These are phyloP conservation scores for Pyrenopolyporus hunteri DNA, from an alignment of 495 filamentous ascomycete species.

Conservation along the genomic window DNA sequence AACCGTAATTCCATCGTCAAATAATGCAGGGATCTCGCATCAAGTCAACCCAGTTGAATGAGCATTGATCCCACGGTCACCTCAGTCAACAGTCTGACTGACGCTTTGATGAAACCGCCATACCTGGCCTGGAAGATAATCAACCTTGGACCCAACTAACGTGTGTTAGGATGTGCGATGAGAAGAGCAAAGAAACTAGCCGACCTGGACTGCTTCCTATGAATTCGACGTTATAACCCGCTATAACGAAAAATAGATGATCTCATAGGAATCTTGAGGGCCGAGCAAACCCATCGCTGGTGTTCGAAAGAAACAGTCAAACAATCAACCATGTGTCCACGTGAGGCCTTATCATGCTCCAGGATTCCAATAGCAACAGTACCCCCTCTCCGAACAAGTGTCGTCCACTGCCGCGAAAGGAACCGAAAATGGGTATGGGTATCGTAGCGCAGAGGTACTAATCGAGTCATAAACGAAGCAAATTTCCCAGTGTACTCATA, in stretches of 20 bases:
- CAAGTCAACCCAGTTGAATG: background rate
- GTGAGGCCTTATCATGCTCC: background rate
- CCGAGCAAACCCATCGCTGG: background rate
- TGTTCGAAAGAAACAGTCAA: background rate
- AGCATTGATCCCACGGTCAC: background rate
- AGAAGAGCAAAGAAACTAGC: background rate
- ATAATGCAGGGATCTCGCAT: background rate
- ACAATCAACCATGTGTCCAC: background rate
- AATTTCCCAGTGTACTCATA: no score
- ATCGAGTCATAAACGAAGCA: no score
- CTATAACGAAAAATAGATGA: background rate
- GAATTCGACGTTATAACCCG: no score
- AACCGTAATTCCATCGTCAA: slow-evolving; percentile 2
- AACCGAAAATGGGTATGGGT: no score
- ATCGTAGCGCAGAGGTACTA: no score
- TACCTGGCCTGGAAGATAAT: background rate
- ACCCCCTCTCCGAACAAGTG: background rate
- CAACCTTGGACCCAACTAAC: background rate
- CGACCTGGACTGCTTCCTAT: no score
- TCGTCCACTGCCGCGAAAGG: no score
- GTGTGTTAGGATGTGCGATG: background rate
- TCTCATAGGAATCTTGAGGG: background rate
- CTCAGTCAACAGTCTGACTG: background rate
- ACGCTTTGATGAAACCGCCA: background rate
- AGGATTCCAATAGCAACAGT: background rate